These are phyloP conservation scores for Chaetomiaceae sp. DNA, from an alignment of 2,329 filamentous ascomycete genomes.

Conservation along the genomic window DNA sequence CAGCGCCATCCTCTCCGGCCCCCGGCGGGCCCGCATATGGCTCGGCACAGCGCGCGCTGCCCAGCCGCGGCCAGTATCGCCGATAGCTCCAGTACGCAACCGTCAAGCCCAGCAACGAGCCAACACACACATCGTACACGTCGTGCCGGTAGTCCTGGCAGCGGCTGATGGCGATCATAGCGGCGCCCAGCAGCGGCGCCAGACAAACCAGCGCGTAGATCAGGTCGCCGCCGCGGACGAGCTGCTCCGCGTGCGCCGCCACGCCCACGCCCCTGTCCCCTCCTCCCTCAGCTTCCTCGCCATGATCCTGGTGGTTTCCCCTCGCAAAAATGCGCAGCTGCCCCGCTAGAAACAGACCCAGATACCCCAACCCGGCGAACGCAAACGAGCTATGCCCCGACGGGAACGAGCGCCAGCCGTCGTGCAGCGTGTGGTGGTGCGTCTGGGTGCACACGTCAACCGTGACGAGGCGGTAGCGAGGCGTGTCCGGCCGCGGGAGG, in stretches of 20 bases:
- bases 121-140: constrained; percentile 61
- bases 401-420: constrained; percentile 80
- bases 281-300: too few relatives aligned
- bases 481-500: constrained; percentile 53
- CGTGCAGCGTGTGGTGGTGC: constrained; percentile 63
- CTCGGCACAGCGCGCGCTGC: constrained; percentile 47
- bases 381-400: constrained; percentile 74
- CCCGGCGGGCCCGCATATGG: constrained; percentile 45
- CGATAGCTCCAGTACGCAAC: constrained; percentile 62
- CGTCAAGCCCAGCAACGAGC: constrained; percentile 52
- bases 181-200: constrained; percentile 53
- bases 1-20: constrained; percentile 17
- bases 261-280: neutral
- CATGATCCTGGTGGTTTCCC: too few relatives aligned
- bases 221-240: constrained; percentile 44
- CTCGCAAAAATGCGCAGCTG: constrained; percentile 52
- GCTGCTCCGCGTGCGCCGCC: constrained; percentile 23
- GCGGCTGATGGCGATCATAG: constrained; percentile 62
- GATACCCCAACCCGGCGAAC: constrained; percentile 71
- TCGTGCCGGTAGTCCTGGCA: constrained; percentile 68
- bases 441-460: constrained; percentile 68
- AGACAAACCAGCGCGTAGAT: constrained; percentile 52
- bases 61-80: constrained; percentile 54
- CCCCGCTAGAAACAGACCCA: constrained; percentile 63
- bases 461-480: constrained; percentile 49